These are phyloP conservation scores for Arxiozyma slooffiae DNA, from an alignment of 1,139 yeast species.

Conservation along the genomic window DNA sequence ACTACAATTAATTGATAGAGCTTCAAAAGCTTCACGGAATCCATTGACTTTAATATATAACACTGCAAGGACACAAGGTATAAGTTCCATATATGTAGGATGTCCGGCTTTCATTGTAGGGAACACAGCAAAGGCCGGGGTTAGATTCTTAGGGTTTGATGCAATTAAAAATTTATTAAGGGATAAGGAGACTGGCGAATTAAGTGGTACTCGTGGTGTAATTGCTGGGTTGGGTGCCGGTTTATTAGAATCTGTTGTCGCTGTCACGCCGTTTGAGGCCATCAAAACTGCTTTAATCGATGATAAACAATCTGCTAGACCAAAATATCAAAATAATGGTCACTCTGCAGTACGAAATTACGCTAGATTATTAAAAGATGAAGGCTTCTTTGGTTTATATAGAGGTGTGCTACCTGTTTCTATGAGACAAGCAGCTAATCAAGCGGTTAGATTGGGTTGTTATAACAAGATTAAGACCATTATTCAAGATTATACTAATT, in stretches of 20 bases:
- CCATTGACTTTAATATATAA: slow-evolving; percentile 72
- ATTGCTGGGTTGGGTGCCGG: slow-evolving; percentile 97
- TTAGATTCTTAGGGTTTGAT: slow-evolving; percentile 87
- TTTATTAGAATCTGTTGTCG: slow-evolving; percentile 77
- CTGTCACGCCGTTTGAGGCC: slow-evolving; percentile 95
- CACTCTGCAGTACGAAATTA: slow-evolving; percentile 38
- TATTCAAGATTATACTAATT: slow-evolving; percentile 61
- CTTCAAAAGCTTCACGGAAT: slow-evolving; percentile 60
- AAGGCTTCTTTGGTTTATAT: slow-evolving; percentile 76
- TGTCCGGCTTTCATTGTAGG: slow-evolving; percentile 96
- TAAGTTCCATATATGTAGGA: slow-evolving; percentile 77
- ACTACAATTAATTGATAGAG: slow-evolving; percentile 69
- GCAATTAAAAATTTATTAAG: slow-evolving; percentile 65
- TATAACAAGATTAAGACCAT: slow-evolving; percentile 79
- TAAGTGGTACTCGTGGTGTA: slow-evolving; percentile 84
- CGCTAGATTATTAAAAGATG: slow-evolving; percentile 48
- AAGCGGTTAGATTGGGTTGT: slow-evolving; percentile 87
- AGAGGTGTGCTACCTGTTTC: slow-evolving; percentile 90
- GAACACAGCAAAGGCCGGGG: slow-evolving; percentile 90
- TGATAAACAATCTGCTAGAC: slow-evolving; percentile 67
- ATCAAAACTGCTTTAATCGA: slow-evolving; percentile 93
- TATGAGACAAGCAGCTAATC: slow-evolving; percentile 90
- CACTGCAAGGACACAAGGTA: slow-evolving; percentile 71
- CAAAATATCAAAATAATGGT: slow-evolving; percentile 65
- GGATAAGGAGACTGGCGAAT: slow-evolving; percentile 69